Base-by-base conservation (phyloP, 2,329 filamentous ascomycete species). In the Aplosporella prunicola region DNA sequence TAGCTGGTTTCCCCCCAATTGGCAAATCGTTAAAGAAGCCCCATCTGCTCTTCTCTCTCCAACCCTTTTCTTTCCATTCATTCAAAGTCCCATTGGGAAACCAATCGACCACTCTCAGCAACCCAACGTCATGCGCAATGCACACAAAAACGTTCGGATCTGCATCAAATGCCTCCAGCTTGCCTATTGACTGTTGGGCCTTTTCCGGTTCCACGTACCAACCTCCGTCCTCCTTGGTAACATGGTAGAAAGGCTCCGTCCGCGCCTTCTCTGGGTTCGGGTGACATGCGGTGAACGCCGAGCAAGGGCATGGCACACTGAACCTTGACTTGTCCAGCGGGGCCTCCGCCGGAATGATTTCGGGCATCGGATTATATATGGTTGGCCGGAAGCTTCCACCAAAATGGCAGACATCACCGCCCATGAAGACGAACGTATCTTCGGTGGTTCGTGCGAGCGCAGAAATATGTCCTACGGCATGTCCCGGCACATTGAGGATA, bases 401-500 rank as follows among this genome's bases (percentile, higher is more conserved):
- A 24, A 51, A 47, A 23, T 56, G 49, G 18, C 47, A 52, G 8
- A 49, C 43, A 20, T 57, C 52, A 8, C 46, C 52, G 14, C 51
- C 51, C 30, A 57, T 41, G 16, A 57, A 35, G 2, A 57, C 43
- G 28, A 56, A 57, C 1, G 51, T 44, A 14, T 45, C 39, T 0
- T 35, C 28, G 0, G 47, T 54, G 7, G 62, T 66, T 4, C 70
- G 55, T 2, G 67, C 71, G 0, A 75, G 56, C 3, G 59, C 71
- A 40, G 62, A 65, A 11, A 71, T 54, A 45, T 72, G 69, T 1
- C 67, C 68, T 9, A 69, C 51, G 0, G 64, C 61, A 46, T 74
- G 71, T 1, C 73, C 73, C 0, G 71, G 70, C 2, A 64, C 63
- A 44, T 71, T 58, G 22, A 76, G 57, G 2, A 76, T 56, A 47